Conservation (phyloP, 208 protist species). For the Crithidia expoeki region DNA sequence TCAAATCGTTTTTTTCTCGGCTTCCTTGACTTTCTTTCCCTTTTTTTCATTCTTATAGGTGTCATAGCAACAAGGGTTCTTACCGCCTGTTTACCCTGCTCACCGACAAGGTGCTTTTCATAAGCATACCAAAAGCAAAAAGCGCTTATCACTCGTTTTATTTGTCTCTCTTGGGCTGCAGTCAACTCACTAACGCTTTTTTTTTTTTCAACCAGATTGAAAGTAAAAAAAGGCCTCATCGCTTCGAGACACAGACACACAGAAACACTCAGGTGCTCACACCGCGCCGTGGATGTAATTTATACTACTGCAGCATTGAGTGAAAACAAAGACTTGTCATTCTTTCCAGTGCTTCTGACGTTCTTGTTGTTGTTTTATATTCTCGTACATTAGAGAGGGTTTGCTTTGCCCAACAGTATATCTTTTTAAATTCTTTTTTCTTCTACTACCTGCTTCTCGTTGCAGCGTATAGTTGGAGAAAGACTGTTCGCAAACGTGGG, state of each 20-base stretch:
- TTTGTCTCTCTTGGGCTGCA: no score
- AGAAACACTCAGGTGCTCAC: no score
- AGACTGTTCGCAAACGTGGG: no score
- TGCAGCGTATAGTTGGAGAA: not conserved
- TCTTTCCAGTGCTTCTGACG: not conserved
- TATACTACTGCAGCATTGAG: no score
- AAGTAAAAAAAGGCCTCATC: no score
- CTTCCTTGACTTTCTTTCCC: not conserved
- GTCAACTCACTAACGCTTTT: no score
- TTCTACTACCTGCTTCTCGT: not conserved
- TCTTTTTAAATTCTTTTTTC: no score
- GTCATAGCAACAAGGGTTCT: not conserved
- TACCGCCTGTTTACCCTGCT: no score
- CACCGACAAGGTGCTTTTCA: no score
- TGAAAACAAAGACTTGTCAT: not conserved
- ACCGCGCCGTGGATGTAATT: no score
- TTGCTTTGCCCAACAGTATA: not conserved
- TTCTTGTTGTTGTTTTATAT: not conserved
- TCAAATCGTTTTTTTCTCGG: slow-evolving; percentile 1
- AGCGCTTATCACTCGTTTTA: not conserved
- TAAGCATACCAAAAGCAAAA: not conserved
- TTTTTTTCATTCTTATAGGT: not conserved
- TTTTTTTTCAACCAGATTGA: no score
- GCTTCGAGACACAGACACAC: not conserved
- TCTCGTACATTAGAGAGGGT: not conserved